A percentile compares a stretch with the other conserved stretches of the same genome.
phyloP scores from a whole-genome alignment of 768 basidiomycete species.

The Hydnomerulius pinastri region DNA sequence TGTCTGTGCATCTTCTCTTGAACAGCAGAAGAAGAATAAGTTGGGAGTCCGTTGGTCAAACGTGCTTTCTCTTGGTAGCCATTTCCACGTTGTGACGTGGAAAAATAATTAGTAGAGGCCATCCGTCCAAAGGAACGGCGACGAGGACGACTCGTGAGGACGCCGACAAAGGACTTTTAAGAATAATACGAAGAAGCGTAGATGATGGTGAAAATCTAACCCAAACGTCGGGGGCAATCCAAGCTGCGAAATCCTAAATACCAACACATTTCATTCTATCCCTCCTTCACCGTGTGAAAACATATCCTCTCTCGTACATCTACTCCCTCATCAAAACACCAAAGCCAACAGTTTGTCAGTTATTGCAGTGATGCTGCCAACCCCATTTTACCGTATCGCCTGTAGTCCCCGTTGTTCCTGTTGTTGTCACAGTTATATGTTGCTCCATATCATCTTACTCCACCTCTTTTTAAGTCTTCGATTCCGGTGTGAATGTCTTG shows the following conservation, averaged over 20 bases:
- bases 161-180: conserved; percentile 20
- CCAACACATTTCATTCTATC: background rate
- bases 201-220: conserved; percentile 9
- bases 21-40: conserved; percentile 57
- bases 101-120: conserved; percentile 51
- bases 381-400: too few relatives aligned
- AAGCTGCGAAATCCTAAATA: background rate
- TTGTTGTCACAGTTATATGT: too few relatives aligned
- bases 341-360: too few relatives aligned
- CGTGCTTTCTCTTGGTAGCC: conserved; percentile 46
- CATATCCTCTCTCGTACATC: conserved; percentile 23
- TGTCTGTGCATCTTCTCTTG: conserved; percentile 65
- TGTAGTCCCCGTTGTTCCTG: too few relatives aligned
- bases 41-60: conserved; percentile 45
- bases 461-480: too few relatives aligned
- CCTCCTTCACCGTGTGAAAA: conserved; percentile 20
- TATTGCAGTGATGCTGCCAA: too few relatives aligned
- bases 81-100: conserved; percentile 46
- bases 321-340: background rate
- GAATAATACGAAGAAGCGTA: conserved; percentile 6
- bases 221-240: background rate
- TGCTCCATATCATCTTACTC: too few relatives aligned
- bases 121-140: conserved; percentile 29
- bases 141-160: conserved; percentile 18
- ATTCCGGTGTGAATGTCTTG: background rate